phyloP scores from a whole-genome alignment of 208 protist genomes.

The Sergeia podlipaevii region DNA sequence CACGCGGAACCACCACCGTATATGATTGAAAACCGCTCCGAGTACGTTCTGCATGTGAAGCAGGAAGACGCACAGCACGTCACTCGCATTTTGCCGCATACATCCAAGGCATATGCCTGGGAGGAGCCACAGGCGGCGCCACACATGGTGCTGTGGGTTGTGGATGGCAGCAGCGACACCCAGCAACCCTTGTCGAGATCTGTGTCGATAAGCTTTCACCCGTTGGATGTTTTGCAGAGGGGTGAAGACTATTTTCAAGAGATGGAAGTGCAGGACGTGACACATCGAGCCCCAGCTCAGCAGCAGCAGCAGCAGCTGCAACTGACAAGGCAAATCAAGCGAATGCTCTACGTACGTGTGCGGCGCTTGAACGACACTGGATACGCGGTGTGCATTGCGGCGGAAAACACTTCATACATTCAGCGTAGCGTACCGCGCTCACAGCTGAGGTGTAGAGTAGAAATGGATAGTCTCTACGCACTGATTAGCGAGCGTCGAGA shows the following conservation, averaged over 20 bases:
- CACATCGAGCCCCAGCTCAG: constrained; percentile 10
- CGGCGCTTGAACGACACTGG: constrained; percentile 50
- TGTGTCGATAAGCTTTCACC: constrained; percentile 60
- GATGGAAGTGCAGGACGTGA: constrained; percentile 5
- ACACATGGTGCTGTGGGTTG: constrained; percentile 28
- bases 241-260: constrained; percentile 22
- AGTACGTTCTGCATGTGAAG: constrained; percentile 41
- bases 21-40: constrained; percentile 73
- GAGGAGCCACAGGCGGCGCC: constrained; percentile 22
- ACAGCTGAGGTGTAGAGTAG: constrained; percentile 50
- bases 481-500: constrained; percentile 22
- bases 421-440: constrained; percentile 53
- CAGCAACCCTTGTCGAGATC: neutral
- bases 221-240: constrained; percentile 27
- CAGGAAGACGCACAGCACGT: constrained; percentile 26
- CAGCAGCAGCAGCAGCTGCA: constrained; percentile 18
- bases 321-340: neutral
- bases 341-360: constrained; percentile 64
- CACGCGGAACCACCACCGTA: constrained; percentile 47
- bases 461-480: constrained; percentile 47
- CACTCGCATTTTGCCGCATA: constrained; percentile 43
- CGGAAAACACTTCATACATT: constrained; percentile 54
- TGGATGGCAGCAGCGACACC: constrained; percentile 1
- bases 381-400: constrained; percentile 75
- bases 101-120: constrained; percentile 64